Percentiles rank a stretch among this genome's conserved stretches.
phyloP scores from a whole-genome alignment of 805 yeast species.

The Saturnispora quitensis region DNA sequence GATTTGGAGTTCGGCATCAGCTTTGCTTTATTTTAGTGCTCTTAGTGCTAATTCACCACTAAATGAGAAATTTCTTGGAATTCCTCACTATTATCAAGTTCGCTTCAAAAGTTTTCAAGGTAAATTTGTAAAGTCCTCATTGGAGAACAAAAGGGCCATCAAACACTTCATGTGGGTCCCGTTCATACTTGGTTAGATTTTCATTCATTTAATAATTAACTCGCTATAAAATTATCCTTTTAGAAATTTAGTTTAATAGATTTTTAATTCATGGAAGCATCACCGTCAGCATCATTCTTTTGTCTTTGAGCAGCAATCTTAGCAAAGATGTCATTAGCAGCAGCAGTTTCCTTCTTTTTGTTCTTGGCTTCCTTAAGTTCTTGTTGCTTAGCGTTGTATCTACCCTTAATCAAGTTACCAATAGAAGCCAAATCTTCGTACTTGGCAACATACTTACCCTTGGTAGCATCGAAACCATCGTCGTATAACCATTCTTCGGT shows the following conservation, averaged over 20 bases:
- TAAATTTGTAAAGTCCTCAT: neutral
- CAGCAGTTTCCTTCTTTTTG: conserved; percentile 59
- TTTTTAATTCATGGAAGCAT: conserved; percentile 26
- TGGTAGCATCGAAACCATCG: conserved; percentile 92
- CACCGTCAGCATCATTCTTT: conserved; percentile 29
- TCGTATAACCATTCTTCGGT: conserved; percentile 98
- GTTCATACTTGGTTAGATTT: neutral
- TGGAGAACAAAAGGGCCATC: neutral
- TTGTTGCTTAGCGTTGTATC: conserved; percentile 90
- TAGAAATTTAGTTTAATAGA: neutral
- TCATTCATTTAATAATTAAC: neutral
- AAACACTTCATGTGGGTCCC: neutral
- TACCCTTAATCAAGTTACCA: conserved; percentile 93
- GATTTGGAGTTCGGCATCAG: neutral
- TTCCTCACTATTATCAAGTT: neutral
- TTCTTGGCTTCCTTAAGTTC: conserved; percentile 86
- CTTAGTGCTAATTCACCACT: neutral
- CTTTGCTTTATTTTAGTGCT: neutral
- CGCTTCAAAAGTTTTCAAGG: neutral
- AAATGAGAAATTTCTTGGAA: neutral
- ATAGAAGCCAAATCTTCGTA: conserved; percentile 92
- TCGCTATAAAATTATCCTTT: conserved; percentile 1
- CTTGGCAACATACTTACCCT: conserved; percentile 95
- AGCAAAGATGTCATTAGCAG: conserved; percentile 37
- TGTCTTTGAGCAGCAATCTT: conserved; percentile 69